Conservation (phyloP, 495 filamentous ascomycete species). For the Lichina pygmaea region DNA sequence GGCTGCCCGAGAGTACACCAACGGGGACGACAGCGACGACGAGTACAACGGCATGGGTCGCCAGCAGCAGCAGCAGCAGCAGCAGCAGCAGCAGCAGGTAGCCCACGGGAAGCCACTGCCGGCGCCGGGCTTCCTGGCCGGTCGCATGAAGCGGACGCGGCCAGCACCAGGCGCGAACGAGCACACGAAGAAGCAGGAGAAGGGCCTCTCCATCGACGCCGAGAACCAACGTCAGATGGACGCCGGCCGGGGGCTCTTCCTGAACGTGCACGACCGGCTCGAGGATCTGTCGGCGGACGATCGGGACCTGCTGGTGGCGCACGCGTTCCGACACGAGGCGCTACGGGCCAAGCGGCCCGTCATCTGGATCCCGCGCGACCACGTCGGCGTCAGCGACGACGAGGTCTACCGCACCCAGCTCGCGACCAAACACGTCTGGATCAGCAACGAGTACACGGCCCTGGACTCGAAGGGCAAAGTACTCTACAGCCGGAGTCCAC, state of each 20-base stretch:
- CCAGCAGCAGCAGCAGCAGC: slow-evolving; percentile 8
- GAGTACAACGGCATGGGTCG: slow-evolving; percentile 10
- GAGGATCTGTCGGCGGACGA: slow-evolving; percentile 86
- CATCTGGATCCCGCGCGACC: slow-evolving; percentile 85
- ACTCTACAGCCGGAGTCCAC: slow-evolving; percentile 69
- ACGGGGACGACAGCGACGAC: slow-evolving; percentile 17
- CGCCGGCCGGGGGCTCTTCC: slow-evolving; percentile 58
- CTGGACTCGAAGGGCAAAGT: slow-evolving; percentile 63
- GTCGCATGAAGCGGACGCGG: slow-evolving; percentile 2
- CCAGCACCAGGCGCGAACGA: slow-evolving; percentile 2
- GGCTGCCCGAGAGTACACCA: slow-evolving; percentile 1
- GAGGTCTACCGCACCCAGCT: slow-evolving; percentile 54
- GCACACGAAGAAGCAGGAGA: neutral
- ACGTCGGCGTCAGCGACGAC: slow-evolving; percentile 74
- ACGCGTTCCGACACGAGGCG: slow-evolving; percentile 78
- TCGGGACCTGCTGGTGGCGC: slow-evolving; percentile 60
- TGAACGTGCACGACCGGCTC: slow-evolving; percentile 68
- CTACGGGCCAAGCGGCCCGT: slow-evolving; percentile 63
- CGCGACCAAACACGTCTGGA: slow-evolving; percentile 68
- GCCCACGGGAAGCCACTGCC: slow-evolving; percentile 6
- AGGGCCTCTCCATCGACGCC: slow-evolving; percentile 14
- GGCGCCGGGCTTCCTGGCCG: slow-evolving; percentile 4
- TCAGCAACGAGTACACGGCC: slow-evolving; percentile 74
- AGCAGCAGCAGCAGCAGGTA: slow-evolving; percentile 13
- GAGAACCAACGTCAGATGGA: slow-evolving; percentile 36